Percentiles rank a stretch among this genome's conserved stretches.
Evolutionary conservation across 345 rosid genomes (phyloP).

Genomic region (Psidium friedrichsthalianum): DNA sequence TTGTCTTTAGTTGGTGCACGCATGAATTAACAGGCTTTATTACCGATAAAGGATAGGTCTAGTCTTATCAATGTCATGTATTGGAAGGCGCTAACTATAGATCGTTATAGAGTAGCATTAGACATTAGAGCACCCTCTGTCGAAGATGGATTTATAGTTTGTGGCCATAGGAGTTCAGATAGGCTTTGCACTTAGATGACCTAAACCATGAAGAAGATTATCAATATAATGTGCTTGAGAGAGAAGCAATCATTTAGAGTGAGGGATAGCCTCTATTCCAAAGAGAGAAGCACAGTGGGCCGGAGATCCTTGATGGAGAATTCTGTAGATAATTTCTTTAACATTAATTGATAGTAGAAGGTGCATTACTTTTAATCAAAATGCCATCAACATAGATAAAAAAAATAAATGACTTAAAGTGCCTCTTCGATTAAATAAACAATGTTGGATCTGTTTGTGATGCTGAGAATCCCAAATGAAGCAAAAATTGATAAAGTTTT

Average conservation of each 20-base stretch:
- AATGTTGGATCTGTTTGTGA: not conserved
- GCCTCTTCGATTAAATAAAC: not conserved
- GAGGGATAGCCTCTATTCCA: not conserved
- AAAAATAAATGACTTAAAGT: not conserved
- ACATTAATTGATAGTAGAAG: not conserved
- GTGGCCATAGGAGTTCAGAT: not conserved
- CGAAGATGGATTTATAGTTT: not conserved
- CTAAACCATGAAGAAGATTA: not conserved
- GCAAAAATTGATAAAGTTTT: not conserved
- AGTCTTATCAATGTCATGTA: too few relatives aligned
- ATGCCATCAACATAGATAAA: not conserved
- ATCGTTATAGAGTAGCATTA: not conserved
- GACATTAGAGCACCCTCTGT: not conserved
- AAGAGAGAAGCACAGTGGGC: not conserved
- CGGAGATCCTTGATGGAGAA: not conserved
- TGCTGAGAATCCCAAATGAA: not conserved
- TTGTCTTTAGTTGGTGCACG: too few relatives aligned
- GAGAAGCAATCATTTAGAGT: not conserved
- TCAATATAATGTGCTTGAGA: not conserved
- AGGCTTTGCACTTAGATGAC: not conserved
- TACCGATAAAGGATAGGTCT: too few relatives aligned
- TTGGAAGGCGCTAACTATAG: not conserved
- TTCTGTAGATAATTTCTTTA: accelerated
- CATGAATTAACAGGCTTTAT: too few relatives aligned
- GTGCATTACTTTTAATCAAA: not conserved